phyloP scores from a whole-genome alignment of 805 yeast genomes.

The Grigorovia jiainica region DNA sequence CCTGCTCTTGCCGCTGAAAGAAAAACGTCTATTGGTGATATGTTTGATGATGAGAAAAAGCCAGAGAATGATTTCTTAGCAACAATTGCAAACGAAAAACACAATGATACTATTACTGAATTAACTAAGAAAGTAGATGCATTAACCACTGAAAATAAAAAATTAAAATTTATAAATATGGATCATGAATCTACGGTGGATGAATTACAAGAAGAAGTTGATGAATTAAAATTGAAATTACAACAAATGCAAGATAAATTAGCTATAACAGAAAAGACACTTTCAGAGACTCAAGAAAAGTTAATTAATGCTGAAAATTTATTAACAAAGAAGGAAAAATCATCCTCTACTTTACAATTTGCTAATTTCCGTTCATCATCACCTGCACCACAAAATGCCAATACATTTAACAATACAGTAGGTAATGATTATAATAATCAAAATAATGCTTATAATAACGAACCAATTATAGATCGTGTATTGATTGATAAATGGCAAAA shows the following conservation, averaged over 20 bases:
- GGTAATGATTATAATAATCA: neutral
- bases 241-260: conserved; percentile 19
- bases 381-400: neutral
- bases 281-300: conserved; percentile 21
- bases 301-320: conserved; percentile 7
- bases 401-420: conserved; percentile 4
- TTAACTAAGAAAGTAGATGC: conserved; percentile 33
- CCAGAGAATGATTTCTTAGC: conserved; percentile 21
- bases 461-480: conserved; percentile 34
- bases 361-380: conserved; percentile 10
- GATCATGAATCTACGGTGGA: conserved; percentile 28
- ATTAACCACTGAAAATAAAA: conserved; percentile 28
- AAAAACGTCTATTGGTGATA: conserved; percentile 3
- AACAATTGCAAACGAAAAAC: conserved; percentile 24
- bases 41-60: conserved; percentile 10
- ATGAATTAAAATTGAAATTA: conserved; percentile 9
- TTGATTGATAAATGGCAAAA: conserved; percentile 66
- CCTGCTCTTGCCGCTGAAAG: conserved; percentile 2
- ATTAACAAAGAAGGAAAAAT: conserved; percentile 1
- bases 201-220: conserved; percentile 30
- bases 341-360: conserved; percentile 7
- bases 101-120: conserved; percentile 29
- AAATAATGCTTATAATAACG: neutral
- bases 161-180: conserved; percentile 26
- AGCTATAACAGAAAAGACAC: conserved; percentile 13